Percentiles rank a stretch among this genome's conserved stretches.
phyloP scores from a whole-genome alignment of 495 filamentous ascomycete genomes.

The Penicillium waksmanii region DNA sequence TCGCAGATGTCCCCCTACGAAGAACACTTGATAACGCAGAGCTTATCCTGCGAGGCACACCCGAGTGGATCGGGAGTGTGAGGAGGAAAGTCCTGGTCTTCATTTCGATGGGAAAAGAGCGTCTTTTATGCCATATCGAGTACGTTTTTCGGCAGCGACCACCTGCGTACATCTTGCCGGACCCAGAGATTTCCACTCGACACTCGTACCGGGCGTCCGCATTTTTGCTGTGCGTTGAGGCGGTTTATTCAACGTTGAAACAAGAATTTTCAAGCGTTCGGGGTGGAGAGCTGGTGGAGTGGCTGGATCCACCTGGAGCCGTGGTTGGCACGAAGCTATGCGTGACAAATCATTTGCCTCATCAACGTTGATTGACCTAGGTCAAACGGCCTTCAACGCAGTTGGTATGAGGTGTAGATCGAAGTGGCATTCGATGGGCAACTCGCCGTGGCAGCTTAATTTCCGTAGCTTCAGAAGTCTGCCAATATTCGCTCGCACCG shows the following conservation, averaged over 20 bases:
- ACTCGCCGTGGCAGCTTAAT: no score
- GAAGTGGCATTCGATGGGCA: no score
- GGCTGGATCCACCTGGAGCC: background rate
- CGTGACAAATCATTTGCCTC: no score
- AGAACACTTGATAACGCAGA: background rate
- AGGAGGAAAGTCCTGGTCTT: background rate
- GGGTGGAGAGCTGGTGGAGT: background rate
- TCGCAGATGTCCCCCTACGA: no score
- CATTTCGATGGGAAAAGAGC: background rate
- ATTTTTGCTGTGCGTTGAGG: background rate
- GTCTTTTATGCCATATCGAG: background rate
- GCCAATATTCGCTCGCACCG: no score
- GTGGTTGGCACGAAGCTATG: background rate
- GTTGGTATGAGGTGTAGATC: no score
- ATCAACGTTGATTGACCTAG: no score
- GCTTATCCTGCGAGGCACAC: background rate
- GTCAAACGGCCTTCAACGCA: no score
- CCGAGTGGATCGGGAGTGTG: background rate
- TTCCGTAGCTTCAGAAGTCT: no score
- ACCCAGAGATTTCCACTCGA: background rate
- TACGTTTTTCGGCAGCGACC: background rate
- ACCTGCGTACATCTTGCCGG: background rate
- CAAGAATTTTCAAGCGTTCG: background rate
- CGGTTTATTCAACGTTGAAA: background rate
- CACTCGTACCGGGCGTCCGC: background rate